Evolutionary conservation across 2,329 filamentous ascomycete genomes (phyloP), one percentile per base, ranked within the genome.

Genomic region (Colletotrichum cuscutae): DNA sequence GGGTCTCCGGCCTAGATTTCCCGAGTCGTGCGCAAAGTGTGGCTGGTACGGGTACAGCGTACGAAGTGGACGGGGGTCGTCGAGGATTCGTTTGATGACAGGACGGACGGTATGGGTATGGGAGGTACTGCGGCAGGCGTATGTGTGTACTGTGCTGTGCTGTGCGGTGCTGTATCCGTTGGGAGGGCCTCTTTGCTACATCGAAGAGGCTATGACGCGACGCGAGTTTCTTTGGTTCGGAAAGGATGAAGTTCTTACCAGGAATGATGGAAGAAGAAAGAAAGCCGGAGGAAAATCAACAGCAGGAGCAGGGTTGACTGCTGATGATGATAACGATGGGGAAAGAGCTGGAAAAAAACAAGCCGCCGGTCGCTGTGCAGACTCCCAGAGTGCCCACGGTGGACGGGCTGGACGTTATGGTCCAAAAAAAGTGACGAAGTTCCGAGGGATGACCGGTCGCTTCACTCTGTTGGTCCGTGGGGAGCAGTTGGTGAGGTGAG

Each of bases 401-500:
- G 37, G 37, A 42, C 52, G 42, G 71, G 19, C 42, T 72, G 37
- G 66, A 63, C 52, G 66, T 53, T 53, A 65, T 63, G 66, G 65
- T 72, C 32, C 13, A 42, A 68, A 71, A 68, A 61, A 71, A 71
- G 71, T 65, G 71, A 73, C 66, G 66, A 73, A 52, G 71, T 71
- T 71, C 71, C 71, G 71, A 73, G 71, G 71, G 71, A 73, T 73
- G 61, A 46, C 66, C 60, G 35, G 58, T 28, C 42, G 65, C 53
- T 71, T 42, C 35, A 54, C 60, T 70, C 24, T 65, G 15, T 42
- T 69, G 24, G 70, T 72, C 70, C 59, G 70, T 70, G 66, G 66
- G 59, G 49, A 46, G 62, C 53, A 37, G 61, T 49, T 52, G 60
- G 42, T 63, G 60, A 63, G 60, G 59, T 62, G 28, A 54, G 46